Percentiles rank a stretch among this genome's conserved stretches.
phyloP scores from a whole-genome alignment of 768 basidiomycete species.

The Lactarius hengduanensis region DNA sequence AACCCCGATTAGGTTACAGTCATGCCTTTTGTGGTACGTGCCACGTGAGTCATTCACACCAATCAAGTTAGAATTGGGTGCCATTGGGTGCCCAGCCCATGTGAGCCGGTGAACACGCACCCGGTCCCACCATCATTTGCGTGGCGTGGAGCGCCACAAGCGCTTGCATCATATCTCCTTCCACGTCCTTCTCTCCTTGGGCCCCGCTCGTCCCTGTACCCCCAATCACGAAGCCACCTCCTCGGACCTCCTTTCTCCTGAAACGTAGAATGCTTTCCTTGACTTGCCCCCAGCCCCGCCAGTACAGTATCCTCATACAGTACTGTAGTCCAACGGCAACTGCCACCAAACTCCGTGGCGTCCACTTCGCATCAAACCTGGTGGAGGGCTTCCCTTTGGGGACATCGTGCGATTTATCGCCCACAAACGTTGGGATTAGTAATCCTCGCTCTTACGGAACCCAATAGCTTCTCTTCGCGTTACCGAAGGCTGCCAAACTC shows the following conservation, averaged over 20 bases:
- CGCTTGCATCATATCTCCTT: constrained; percentile 22
- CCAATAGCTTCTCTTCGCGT: not conserved
- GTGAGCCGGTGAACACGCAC: not conserved
- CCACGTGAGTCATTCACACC: constrained; percentile 10
- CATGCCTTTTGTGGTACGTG: constrained; percentile 23
- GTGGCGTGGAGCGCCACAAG: constrained; percentile 23
- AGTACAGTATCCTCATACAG: not conserved
- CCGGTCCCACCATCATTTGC: constrained; percentile 18
- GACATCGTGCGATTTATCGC: constrained; percentile 16
- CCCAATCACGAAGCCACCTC: constrained; percentile 3
- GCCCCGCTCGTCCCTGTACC: constrained; percentile 7
- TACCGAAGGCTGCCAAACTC: not conserved
- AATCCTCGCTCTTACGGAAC: constrained; percentile 2
- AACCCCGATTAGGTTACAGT: constrained; percentile 28
- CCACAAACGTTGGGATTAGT: constrained; percentile 3
- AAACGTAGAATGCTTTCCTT: not conserved
- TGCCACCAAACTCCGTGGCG: constrained; percentile 24
- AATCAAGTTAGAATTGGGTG: not conserved
- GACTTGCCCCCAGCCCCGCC: not conserved
- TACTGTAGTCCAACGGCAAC: not conserved
- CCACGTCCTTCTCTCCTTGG: constrained; percentile 6
- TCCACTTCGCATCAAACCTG: constrained; percentile 17
- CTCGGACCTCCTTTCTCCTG: constrained; percentile 13
- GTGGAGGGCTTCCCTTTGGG: not conserved
- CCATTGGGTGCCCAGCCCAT: not conserved